Percentiles rank a stretch among this genome's conserved stretches.
Evolutionary conservation across 495 filamentous ascomycete genomes (phyloP).

Genomic region (Recurvomyces mirabilis): DNA sequence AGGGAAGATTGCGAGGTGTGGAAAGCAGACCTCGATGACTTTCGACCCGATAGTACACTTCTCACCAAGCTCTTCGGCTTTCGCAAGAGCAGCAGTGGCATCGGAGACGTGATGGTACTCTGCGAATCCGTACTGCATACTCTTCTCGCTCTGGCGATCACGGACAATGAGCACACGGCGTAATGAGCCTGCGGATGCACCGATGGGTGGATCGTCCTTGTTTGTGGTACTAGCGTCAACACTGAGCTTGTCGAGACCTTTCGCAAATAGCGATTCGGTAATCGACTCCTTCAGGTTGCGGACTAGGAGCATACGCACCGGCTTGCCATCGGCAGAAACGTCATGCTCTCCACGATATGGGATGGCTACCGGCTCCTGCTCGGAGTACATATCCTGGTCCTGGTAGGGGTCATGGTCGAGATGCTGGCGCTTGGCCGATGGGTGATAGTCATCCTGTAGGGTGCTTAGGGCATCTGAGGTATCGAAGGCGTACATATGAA

Average conservation of each 20-base stretch:
- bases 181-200: slow-evolving; percentile 65
- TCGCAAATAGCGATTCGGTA: slow-evolving; percentile 66
- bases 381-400: slow-evolving; percentile 1
- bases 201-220: slow-evolving; percentile 41
- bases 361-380: background rate
- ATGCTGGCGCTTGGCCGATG: slow-evolving; percentile 1
- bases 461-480: background rate
- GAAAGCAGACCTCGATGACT: slow-evolving; percentile 62
- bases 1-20: slow-evolving; percentile 81
- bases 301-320: slow-evolving; percentile 74
- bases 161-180: slow-evolving; percentile 69
- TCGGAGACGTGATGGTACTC: slow-evolving; percentile 73
- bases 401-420: background rate
- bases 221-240: slow-evolving; percentile 30
- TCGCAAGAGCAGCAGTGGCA: slow-evolving; percentile 63
- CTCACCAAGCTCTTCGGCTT: slow-evolving; percentile 56
- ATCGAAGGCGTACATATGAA: background rate
- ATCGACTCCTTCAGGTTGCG: slow-evolving; percentile 63
- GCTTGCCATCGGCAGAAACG: slow-evolving; percentile 57
- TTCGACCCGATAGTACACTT: slow-evolving; percentile 80
- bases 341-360: slow-evolving; percentile 56
- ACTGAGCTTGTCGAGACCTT: slow-evolving; percentile 69
- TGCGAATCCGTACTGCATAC: slow-evolving; percentile 81
- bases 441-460: background rate
- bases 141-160: slow-evolving; percentile 61